Base-by-base conservation (phyloP, 2,329 filamentous ascomycete genomes). In the Cylindrodendrum hubeiense region DNA sequence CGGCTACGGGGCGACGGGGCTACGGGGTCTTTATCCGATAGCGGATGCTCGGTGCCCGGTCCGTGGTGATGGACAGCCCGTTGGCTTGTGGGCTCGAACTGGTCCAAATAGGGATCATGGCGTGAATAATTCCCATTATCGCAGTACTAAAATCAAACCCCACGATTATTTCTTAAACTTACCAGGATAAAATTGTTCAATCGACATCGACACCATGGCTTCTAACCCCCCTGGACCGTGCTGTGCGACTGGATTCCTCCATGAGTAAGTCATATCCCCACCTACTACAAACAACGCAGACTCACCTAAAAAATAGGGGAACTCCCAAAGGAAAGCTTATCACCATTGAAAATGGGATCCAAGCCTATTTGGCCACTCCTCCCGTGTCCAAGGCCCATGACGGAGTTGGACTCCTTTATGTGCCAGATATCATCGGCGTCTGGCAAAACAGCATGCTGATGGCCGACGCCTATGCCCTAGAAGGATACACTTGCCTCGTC, bases 341-440 rank as follows among this genome's bases (percentile, higher is more conserved):
- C 76, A 81, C 79, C 58, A 76, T 85, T 65, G 76, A 70, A 41
- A 79, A 78, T 74, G 77, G 79, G 58, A 75, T 82, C 66, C 79
- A 82, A 7, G 82, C 77, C 55, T 87, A 87, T 74, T 72, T 86
- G n/a, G 81, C 83, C 12, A 78, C 76, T 5, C 82, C 85, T 5
- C 67, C 78, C 5, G 74, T 74, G 39, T 75, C 77, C 61, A 79
- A 79, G 59, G 77, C 74, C 41, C 22, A 46, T 41, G 21, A 53
- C 3, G 54, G 56, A 17, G 74, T 79, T 26, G 85, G 79, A 34
- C 77, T 88, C 66, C 75, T 88, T 17, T 79, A 80, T 72, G 21
- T 74, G 15, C 81, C 83, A 15, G 86, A 88, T 65, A 79, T 87
- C 63, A 78, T 85, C 58, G 82, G 86, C 66, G 82, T 87, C 76